Base-by-base conservation (phyloP, 192 early-diverging fungal genomes). In the Phlyctochytrium bullatum region DNA sequence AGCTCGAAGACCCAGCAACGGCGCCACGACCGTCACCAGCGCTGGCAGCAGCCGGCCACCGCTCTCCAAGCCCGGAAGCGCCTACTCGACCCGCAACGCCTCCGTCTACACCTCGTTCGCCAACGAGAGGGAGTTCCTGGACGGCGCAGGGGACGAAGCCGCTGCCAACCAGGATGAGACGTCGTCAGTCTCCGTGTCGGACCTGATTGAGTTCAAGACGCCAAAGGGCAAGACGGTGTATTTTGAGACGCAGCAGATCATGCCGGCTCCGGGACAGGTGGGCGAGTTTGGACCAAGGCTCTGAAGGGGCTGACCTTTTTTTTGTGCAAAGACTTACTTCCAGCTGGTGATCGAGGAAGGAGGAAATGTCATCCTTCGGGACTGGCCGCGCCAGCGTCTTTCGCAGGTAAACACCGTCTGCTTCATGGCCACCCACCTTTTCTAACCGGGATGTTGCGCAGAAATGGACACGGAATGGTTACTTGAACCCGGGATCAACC, bases 401-500 rank as follows among this genome's bases (percentile, higher is more conserved):
- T 72, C 70, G 4, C 70, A 69, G 59, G 67, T 68, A 23, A 30
- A 32, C 34, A 34, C 34, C 34, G 57, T 28, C 17, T 17, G 57
- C 12, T 12, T 12, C 29, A n/a, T n/a, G 4, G 10, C 10, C 6
- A 28, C 56, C 12, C 56, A 24, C 24, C n/a, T n/a, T n/a, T n/a
- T n/a, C n/a, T n/a, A n/a, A n/a, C n/a, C n/a, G n/a, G n/a, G n/a
- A n/a, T n/a, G n/a, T n/a, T n/a, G n/a, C n/a, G n/a, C 36, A 71
- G 59, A 72, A 72, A 72, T 72, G 70, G 70, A 72, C 70, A 28
- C 53, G 70, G 14, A 62, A 72, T 31, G 70, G 70, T 17, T 32
- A 52, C 27, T 34, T 72, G 3, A 72, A 72, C 35, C 70, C 70
- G n/a, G 70, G 70, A 2, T 33, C 56, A 54, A 67, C 56, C 40